These are phyloP conservation scores for Pseudopithomyces chartarum DNA, from an alignment of 2,329 filamentous ascomycete species.

Conservation along the genomic window DNA sequence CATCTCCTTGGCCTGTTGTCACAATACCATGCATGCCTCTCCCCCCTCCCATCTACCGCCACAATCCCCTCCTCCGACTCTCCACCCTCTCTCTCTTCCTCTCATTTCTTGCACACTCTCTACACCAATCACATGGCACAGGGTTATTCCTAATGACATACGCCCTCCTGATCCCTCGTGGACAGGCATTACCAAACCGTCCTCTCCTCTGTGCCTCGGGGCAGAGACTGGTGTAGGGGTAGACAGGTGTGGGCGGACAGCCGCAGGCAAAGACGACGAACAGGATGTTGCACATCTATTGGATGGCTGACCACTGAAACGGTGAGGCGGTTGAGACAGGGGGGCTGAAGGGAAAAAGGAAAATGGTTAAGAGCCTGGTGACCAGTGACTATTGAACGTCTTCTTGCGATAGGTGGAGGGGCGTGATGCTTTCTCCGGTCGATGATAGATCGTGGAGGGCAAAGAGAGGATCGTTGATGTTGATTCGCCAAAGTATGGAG, in stretches of 20 bases:
- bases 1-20: no score
- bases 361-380: neutral
- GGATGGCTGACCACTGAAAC: neutral
- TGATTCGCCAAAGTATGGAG: neutral
- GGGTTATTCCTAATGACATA: slow-evolving; percentile 2
- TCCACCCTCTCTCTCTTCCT: slow-evolving; percentile 14
- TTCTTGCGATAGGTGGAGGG: no score
- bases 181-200: slow-evolving; percentile 18
- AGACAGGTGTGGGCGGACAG: slow-evolving; percentile 28
- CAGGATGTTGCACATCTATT: slow-evolving; percentile 30
- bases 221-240: slow-evolving; percentile 26
- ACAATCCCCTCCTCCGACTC: slow-evolving; percentile 14
- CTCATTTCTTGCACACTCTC: slow-evolving; percentile 16
- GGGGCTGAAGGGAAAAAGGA: neutral
- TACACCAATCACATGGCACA: slow-evolving; percentile 28
- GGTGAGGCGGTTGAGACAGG: neutral
- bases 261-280: slow-evolving; percentile 26
- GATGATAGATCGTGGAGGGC: no score
- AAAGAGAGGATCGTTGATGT: no score
- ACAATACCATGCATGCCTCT: neutral
- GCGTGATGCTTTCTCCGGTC: no score
- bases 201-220: neutral
- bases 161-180: slow-evolving; percentile 16
- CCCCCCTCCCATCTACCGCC: slow-evolving; percentile 7
- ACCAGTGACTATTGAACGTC: neutral